Percentiles rank a stretch among this genome's conserved stretches.
phyloP scores from a whole-genome alignment of 2,329 filamentous ascomycete species.

The Colletotrichum camelliae region DNA sequence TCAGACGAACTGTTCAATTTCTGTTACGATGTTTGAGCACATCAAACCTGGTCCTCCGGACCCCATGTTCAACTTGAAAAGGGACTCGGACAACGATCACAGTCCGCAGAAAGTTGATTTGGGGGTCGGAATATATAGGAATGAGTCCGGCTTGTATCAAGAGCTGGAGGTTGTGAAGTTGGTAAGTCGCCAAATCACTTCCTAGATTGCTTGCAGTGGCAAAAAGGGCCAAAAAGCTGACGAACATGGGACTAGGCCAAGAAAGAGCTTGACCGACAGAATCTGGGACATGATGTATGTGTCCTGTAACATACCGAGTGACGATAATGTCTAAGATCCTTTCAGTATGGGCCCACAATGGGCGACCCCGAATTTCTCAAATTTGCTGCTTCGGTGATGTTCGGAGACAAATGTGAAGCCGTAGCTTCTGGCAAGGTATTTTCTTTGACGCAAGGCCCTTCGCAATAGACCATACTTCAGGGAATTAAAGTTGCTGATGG shows the following conservation, averaged over 20 bases:
- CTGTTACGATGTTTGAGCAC: constrained; percentile 46
- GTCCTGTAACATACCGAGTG: background rate
- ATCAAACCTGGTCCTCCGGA: constrained; percentile 34
- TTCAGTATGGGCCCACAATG: constrained; percentile 38
- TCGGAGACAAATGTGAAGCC: constrained; percentile 27
- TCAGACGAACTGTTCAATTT: background rate
- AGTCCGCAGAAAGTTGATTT: constrained; percentile 37
- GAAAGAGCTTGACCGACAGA: constrained; percentile 16
- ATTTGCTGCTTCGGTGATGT: constrained; percentile 33
- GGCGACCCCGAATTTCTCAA: constrained; percentile 34
- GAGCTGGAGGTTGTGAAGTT: constrained; percentile 32
- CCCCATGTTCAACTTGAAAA: constrained; percentile 37
- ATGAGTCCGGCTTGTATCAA: constrained; percentile 35
- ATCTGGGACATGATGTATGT: constrained; percentile 31
- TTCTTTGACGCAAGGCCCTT: background rate
- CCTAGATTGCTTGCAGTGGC: background rate
- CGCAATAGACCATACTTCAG: too few species aligned
- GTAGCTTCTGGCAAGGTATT: background rate
- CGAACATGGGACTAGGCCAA: constrained; percentile 27
- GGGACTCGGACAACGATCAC: constrained; percentile 31
- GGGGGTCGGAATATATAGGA: constrained; percentile 40
- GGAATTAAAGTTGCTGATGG: background rate
- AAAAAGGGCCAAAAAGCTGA: background rate
- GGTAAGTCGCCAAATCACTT: background rate
- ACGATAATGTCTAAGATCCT: background rate